These are phyloP conservation scores for Spongispora temasekensis DNA, from an alignment of 1,284 basidiomycete species.

Conservation along the genomic window DNA sequence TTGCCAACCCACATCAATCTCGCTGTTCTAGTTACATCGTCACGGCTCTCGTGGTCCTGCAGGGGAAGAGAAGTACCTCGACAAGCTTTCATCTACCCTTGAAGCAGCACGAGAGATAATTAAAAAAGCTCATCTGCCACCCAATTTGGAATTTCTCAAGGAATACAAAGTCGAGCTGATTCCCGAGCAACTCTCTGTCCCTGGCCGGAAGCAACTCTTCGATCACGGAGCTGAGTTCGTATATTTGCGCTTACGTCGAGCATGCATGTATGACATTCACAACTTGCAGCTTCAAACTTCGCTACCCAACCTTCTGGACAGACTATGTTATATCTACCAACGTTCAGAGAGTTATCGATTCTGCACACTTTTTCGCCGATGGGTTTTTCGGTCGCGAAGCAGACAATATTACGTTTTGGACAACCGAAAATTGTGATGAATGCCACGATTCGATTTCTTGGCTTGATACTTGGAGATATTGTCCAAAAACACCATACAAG, in stretches of 20 bases:
- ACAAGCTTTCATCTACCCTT: constrained; percentile 39
- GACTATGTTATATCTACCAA: constrained; percentile 40
- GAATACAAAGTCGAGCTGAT: constrained; percentile 37
- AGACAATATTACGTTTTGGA: constrained; percentile 14
- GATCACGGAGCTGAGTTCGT: constrained; percentile 23
- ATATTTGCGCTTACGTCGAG: neutral
- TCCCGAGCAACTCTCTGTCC: constrained; percentile 20
- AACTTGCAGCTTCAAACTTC: constrained; percentile 18
- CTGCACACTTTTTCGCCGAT: constrained; percentile 17
- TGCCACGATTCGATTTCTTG: constrained; percentile 39
- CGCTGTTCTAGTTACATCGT: constrained; percentile 12
- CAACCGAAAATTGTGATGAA: constrained; percentile 4
- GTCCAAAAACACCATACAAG: constrained; percentile 1
- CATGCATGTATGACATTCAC: constrained; percentile 2
- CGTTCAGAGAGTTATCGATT: constrained; percentile 34
- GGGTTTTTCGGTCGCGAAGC: constrained; percentile 15
- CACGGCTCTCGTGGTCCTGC: constrained; percentile 34
- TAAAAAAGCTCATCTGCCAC: constrained; percentile 35
- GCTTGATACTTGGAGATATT: constrained; percentile 18
- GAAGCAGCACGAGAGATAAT: constrained; percentile 31
- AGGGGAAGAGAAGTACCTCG: constrained; percentile 30
- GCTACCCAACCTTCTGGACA: constrained; percentile 27
- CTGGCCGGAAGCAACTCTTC: constrained; percentile 20
- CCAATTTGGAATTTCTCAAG: constrained; percentile 42
- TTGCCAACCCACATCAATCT: neutral